A percentile compares a stretch with the other conserved stretches of the same genome.
phyloP scores from a whole-genome alignment of 805 yeast genomes.

The Jamesozyma jinghongensis region DNA sequence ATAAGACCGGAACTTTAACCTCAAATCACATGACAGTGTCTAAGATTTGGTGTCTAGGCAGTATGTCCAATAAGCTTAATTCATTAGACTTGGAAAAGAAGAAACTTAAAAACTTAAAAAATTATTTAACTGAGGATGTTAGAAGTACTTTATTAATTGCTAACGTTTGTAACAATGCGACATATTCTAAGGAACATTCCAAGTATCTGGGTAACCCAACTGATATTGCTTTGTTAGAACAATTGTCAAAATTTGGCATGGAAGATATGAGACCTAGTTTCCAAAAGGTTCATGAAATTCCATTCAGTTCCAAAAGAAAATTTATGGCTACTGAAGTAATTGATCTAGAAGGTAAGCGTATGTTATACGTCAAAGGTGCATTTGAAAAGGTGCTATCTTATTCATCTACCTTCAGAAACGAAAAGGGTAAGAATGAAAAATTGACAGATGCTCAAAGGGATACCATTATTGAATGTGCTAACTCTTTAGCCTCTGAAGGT shows the following conservation, averaged over 20 bases:
- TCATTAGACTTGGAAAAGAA: slow-evolving; percentile 39
- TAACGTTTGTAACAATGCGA: slow-evolving; percentile 67
- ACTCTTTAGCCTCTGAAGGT: slow-evolving; percentile 68
- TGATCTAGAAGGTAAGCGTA: slow-evolving; percentile 49
- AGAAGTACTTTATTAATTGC: slow-evolving; percentile 53
- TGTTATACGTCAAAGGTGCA: slow-evolving; percentile 83
- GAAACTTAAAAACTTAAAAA: slow-evolving; percentile 32
- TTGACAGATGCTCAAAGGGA: slow-evolving; percentile 43
- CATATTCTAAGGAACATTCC: slow-evolving; percentile 57
- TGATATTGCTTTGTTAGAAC: slow-evolving; percentile 83
- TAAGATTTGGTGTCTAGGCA: slow-evolving; percentile 68
- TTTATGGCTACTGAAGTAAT: slow-evolving; percentile 76
- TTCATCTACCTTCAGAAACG: slow-evolving; percentile 51
- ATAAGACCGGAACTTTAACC: slow-evolving; percentile 86
- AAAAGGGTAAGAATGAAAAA: slow-evolving; percentile 50
- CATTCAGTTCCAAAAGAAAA: slow-evolving; percentile 78
- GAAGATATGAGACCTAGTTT: slow-evolving; percentile 56
- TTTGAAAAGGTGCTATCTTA: slow-evolving; percentile 58
- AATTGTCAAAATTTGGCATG: slow-evolving; percentile 58
- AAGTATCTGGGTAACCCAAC: slow-evolving; percentile 87
- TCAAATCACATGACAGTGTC: slow-evolving; percentile 88
- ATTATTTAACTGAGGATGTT: slow-evolving; percentile 47
- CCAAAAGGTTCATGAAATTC: slow-evolving; percentile 60
- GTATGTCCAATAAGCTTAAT: slow-evolving; percentile 35
- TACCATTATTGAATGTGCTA: slow-evolving; percentile 49